These are phyloP conservation scores for Penicillium ochrochloron DNA, from an alignment of 495 filamentous ascomycete species.

Conservation along the genomic window DNA sequence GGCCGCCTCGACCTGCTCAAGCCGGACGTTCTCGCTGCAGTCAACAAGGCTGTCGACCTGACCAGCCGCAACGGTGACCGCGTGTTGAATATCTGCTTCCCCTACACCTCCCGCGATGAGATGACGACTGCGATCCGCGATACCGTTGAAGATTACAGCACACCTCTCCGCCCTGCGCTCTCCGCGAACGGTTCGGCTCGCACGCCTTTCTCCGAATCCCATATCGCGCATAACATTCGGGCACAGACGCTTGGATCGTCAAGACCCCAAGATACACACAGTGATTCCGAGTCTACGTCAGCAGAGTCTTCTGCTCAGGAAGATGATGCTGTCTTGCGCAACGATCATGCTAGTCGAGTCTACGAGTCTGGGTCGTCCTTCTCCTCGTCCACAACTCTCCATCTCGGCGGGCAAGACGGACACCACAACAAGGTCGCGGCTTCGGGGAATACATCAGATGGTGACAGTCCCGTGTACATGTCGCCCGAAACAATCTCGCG, in stretches of 20 bases:
- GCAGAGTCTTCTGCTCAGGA: slow-evolving; percentile 39
- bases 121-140: slow-evolving; percentile 89
- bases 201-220: slow-evolving; percentile 80
- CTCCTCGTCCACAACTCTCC: slow-evolving; percentile 59
- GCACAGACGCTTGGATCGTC: slow-evolving; percentile 52
- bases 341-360: slow-evolving; percentile 34
- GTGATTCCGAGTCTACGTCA: slow-evolving; percentile 45
- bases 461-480: slow-evolving; percentile 34
- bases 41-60: slow-evolving; percentile 80
- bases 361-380: slow-evolving; percentile 63
- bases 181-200: slow-evolving; percentile 43
- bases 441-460: slow-evolving; percentile 27
- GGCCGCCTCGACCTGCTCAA: slow-evolving; percentile 80
- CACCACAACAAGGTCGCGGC: slow-evolving; percentile 33
- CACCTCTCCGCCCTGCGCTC: slow-evolving; percentile 55
- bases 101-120: slow-evolving; percentile 94
- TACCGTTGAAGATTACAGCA: slow-evolving; percentile 82
- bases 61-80: slow-evolving; percentile 82
- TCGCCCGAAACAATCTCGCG: slow-evolving; percentile 88
- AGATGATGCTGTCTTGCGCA: slow-evolving; percentile 36
- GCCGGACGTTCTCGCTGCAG: slow-evolving; percentile 83
- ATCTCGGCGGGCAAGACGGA: slow-evolving; percentile 44
- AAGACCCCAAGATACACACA: slow-evolving; percentile 41
- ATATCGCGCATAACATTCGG: slow-evolving; percentile 83
- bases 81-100: slow-evolving; percentile 94